Evolutionary conservation across 108 stramenopile genomes (phyloP), one percentile per base, ranked within the genome.

Genomic region (Nannochloropsis granulata): DNA sequence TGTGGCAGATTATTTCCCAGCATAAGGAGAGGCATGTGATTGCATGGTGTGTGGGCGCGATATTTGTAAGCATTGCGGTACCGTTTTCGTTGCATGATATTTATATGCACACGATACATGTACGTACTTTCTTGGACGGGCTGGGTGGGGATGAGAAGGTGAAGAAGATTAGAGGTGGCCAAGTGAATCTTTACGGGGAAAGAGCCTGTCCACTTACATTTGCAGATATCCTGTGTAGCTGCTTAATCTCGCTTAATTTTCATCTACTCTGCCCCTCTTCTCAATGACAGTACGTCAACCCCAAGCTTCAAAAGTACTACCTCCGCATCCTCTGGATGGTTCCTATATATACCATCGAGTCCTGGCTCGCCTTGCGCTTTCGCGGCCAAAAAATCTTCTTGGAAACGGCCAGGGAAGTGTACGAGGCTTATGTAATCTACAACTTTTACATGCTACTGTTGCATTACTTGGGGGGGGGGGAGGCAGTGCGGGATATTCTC

Each of bases 351-450:
- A 85, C 93, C 23, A 91, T 97, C 45, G 94, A 94, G 87, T 92
- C 92, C 24, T 98, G 97, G 97, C 90, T 96, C 8, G 93, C 94
- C 16, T 86, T 94, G 79, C 88, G 97, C 23, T 85, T 86, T 45
- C 42, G 78, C 24, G 82, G 85, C 11, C 34, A 90, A 13, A 79
- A 86, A 11, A 44, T 92, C 45, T 95, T 94, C 88, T 92, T 97
- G 80, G 95, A 95, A 85, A 89, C 92, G 19, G n/a, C 93, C 2
- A 79, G 93, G 71, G 94, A 94, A 19, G 34, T 43, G 80, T 97
- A 97, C 85, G 97, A 98, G 90, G 91, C 93, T 13, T 98, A 94
- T 88, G 95, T 97, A 24, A 91, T 98, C 8, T 96, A 94, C 84
- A 91, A 92, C 87, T 98, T 98, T 87, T 87, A 95, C 79, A 95